Conservation (phyloP, 768 basidiomycete genomes). For the Rubroboletus pulcherrimus region DNA sequence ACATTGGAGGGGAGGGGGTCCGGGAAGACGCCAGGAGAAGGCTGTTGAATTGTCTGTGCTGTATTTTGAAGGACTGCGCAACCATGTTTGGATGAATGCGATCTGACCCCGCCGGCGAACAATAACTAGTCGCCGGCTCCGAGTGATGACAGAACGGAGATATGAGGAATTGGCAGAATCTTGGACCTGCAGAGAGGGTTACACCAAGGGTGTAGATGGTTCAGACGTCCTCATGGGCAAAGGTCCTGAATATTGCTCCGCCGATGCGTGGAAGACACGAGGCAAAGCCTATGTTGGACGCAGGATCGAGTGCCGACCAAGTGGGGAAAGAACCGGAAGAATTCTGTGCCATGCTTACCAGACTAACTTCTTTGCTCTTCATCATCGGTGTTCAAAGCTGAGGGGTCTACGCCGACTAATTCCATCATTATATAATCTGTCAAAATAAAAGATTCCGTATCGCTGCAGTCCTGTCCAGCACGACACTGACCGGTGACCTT, state of each 20-base stretch:
- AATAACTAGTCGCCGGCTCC: background rate
- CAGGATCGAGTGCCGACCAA: background rate
- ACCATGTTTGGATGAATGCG: background rate
- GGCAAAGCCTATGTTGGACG: background rate
- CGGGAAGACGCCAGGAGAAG: background rate
- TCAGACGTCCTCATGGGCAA: background rate
- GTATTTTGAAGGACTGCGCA: constrained; percentile 1
- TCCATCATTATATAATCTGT: background rate
- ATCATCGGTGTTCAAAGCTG: too few species aligned
- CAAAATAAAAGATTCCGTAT: background rate
- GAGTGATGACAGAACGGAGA: background rate
- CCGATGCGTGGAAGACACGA: background rate
- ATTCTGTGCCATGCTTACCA: too few species aligned
- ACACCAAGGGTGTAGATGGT: background rate
- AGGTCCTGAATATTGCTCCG: background rate
- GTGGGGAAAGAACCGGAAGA: background rate
- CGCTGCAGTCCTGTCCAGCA: background rate
- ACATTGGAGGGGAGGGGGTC: constrained; percentile 13
- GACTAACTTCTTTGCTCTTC: too few species aligned
- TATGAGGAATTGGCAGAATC: background rate
- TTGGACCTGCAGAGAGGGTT: background rate
- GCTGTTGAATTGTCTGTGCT: background rate
- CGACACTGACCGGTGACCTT: background rate
- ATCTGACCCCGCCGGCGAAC: background rate
- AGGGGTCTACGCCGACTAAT: too few species aligned